phyloP scores from a whole-genome alignment of 1,139 yeast genomes.

The Taphrina pruni region DNA sequence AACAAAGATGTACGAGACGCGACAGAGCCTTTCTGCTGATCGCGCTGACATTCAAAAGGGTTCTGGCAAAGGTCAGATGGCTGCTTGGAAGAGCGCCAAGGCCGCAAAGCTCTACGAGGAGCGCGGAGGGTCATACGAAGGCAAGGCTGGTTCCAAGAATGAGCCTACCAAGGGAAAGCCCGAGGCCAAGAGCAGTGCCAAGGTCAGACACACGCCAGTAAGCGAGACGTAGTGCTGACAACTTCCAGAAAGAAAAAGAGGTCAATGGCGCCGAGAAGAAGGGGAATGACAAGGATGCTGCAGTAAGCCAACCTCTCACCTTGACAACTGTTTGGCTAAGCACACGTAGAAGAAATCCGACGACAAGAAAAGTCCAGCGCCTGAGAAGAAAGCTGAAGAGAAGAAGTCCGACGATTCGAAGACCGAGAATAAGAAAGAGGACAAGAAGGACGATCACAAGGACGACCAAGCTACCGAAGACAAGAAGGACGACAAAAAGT shows the following conservation, averaged over 20 bases:
- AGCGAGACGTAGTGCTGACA: not conserved
- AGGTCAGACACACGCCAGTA: slow-evolving; percentile 12
- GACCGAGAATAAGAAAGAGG: slow-evolving; percentile 7
- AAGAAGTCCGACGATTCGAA: slow-evolving; percentile 14
- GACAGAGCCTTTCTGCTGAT: too few species aligned
- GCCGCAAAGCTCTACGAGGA: slow-evolving; percentile 40
- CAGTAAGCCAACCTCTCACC: not conserved
- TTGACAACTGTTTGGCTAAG: not conserved
- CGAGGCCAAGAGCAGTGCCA: slow-evolving; percentile 28
- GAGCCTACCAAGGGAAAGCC: slow-evolving; percentile 37
- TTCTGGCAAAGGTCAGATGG: slow-evolving; percentile 40
- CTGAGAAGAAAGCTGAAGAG: slow-evolving; percentile 22
- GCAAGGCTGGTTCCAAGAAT: slow-evolving; percentile 34
- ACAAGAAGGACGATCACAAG: slow-evolving; percentile 19
- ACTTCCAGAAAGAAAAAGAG: slow-evolving; percentile 20
- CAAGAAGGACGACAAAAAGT: slow-evolving; percentile 23
- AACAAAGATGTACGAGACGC: slow-evolving; percentile 28
- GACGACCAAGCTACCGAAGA: slow-evolving; percentile 12
- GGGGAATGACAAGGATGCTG: not conserved
- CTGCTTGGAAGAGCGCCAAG: slow-evolving; percentile 39
- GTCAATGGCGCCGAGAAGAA: slow-evolving; percentile 20
- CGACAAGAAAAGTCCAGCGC: slow-evolving; percentile 11
- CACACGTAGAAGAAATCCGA: slow-evolving; percentile 9
- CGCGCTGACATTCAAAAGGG: slow-evolving; percentile 5
- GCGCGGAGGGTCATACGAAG: slow-evolving; percentile 39